A percentile compares a stretch with the other conserved stretches of the same genome.
Conservation (phyloP, 2,329 filamentous ascomycete species). For the Catunica adiposa region DNA sequence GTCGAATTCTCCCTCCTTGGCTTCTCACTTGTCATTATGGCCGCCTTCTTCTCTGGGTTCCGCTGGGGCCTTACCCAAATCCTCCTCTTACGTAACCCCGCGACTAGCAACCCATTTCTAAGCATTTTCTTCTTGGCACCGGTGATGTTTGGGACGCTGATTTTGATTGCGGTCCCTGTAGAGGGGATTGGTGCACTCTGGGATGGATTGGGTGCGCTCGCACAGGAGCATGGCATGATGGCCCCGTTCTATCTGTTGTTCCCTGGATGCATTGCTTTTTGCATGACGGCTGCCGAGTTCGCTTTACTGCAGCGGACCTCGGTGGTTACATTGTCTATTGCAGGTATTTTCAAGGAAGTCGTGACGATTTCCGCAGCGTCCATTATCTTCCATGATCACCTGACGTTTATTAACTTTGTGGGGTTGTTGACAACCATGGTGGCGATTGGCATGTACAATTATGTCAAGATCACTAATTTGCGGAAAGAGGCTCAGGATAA, state of each 20-base stretch:
- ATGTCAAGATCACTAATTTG: conserved; percentile 86
- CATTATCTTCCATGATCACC: conserved; percentile 70
- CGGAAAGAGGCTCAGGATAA: conserved; percentile 49
- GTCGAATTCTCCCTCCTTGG: conserved; percentile 74
- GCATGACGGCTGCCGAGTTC: conserved; percentile 95
- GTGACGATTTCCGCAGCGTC: conserved; percentile 85
- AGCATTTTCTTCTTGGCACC: conserved; percentile 96
- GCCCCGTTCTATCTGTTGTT: conserved; percentile 67
- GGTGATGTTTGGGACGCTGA: conserved; percentile 78
- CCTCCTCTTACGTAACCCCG: conserved; percentile 78
- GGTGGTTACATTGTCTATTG: conserved; percentile 89
- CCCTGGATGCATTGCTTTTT: conserved; percentile 78
- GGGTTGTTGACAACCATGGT: conserved; percentile 77
- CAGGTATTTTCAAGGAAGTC: conserved; percentile 97
- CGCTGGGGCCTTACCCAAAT: conserved; percentile 98
- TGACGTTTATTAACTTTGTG: conserved; percentile 74
- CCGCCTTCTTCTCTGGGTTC: conserved; percentile 90
- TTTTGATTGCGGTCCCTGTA: conserved; percentile 66
- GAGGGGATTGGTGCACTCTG: conserved; percentile 59
- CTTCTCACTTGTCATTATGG: conserved; percentile 82
- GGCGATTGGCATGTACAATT: conserved; percentile 84
- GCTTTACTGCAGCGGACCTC: conserved; percentile 86
- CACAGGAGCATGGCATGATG: conserved; percentile 50
- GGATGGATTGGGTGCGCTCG: conserved; percentile 47
- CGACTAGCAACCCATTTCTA: conserved; percentile 90